A percentile compares a stretch with the other conserved stretches of the same genome.
Evolutionary conservation across 2,329 filamentous ascomycete species (phyloP).

Genomic region (Colletotrichum siamense): DNA sequence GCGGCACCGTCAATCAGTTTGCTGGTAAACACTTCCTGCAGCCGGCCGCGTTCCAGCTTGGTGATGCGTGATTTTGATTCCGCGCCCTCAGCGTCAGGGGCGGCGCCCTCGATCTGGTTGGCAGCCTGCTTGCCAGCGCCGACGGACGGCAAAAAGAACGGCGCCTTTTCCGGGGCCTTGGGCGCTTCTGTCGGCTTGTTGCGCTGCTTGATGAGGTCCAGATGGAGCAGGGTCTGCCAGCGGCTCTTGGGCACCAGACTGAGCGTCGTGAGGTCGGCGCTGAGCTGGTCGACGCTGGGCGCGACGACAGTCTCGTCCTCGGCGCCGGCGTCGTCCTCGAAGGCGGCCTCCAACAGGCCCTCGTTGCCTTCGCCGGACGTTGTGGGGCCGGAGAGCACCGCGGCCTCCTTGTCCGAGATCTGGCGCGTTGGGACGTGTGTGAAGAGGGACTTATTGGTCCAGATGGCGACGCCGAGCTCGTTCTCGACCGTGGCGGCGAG

Average conservation of each 20-base stretch:
- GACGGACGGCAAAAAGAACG: constrained; percentile 87
- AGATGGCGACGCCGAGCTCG: constrained; percentile 87
- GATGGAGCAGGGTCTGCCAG: constrained; percentile 93
- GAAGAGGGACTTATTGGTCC: constrained; percentile 94
- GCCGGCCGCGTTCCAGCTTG: constrained; percentile 64
- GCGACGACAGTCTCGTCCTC: constrained; percentile 60
- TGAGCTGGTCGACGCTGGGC: constrained; percentile 76
- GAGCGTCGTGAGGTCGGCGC: constrained; percentile 82
- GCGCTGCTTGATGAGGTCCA: constrained; percentile 89
- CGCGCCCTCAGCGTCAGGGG: constrained; percentile 38
- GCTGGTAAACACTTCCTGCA: constrained; percentile 63
- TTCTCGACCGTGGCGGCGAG: constrained; percentile 88
- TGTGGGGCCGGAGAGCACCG: constrained; percentile 70
- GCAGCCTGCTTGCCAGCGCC: constrained; percentile 37
- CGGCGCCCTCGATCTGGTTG: constrained; percentile 21
- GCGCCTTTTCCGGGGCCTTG: constrained; percentile 91
- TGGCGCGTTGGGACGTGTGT: constrained; percentile 86
- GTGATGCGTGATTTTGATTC: constrained; percentile 67
- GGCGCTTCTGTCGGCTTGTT: constrained; percentile 94
- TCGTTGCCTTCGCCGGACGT: constrained; percentile 83
- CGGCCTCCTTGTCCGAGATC: constrained; percentile 79
- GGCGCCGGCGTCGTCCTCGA: constrained; percentile 59
- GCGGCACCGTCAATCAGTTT: constrained; percentile 60
- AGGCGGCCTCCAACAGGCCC: constrained; percentile 77
- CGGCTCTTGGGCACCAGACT: constrained; percentile 87